Evolutionary conservation across 495 filamentous ascomycete genomes (phyloP), one percentile per base, ranked within the genome.

Genomic region (Apiosordaria backusii): DNA sequence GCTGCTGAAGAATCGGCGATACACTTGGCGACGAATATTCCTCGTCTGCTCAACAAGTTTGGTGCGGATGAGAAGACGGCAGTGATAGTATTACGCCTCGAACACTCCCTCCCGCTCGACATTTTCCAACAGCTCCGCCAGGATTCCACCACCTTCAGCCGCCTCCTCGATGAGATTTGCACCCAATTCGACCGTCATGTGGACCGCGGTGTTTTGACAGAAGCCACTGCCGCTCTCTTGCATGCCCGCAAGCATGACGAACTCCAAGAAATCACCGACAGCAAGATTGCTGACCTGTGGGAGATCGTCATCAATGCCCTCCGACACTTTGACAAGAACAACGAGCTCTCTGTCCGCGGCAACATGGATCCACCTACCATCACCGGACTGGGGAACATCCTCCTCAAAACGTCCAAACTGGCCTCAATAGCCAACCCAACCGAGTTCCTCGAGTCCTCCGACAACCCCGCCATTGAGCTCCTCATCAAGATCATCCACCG

Each of bases 171-270:
- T 67, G 94, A 98, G 69, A 94, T 98, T 71, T 92, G 91, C 69
- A 90, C 89, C 65, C 95, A 98, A 72, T 98, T 98, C 77, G 85
- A 93, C 57, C 88, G 92, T 0, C 95, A 99, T 71, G 90, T 90
- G 4, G 90, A 96, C 69, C 87, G 90, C 59, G 84, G 86, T 50
- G 93, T 99, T 6, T 80, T 99, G n/a, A 84, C 86, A 5, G 92
- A 97, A 75, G 93, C 92, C 23, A 89, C 88, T 16, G 82, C 87
- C 16, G 92, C 92, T 16, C 84, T 99, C 29, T 76, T 96, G 22
- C 93, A 97, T 73, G 92, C 93, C 15, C 88, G 89, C 62, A 88
- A 85, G 65, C 94, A 90, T 62, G 92, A 94, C 67, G 92, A 95
- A 66, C 86, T 96, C 61, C 88, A 92, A 63, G 96, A 98, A 66